Conservation (phyloP, 495 filamentous ascomycete genomes). For the Cercophora newfieldiana region DNA sequence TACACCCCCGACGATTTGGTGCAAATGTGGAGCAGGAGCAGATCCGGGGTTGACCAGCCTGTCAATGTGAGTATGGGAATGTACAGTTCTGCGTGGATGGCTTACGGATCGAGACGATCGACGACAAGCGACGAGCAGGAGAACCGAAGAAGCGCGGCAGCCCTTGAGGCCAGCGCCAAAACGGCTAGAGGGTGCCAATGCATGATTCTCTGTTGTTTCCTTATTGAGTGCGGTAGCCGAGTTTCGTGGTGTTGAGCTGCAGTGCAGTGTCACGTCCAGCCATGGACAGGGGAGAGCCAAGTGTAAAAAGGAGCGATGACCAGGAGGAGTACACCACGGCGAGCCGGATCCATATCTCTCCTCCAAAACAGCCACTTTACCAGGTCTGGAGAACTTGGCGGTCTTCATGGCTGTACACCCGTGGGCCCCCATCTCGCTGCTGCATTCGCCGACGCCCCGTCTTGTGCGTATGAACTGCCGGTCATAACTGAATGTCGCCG, state of each 20-base stretch:
- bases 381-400: neutral
- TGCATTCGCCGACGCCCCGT: neutral
- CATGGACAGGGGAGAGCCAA: neutral
- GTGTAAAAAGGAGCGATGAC: neutral
- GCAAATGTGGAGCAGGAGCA: slow-evolving; percentile 26
- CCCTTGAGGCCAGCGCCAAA: slow-evolving; percentile 18
- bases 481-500: neutral
- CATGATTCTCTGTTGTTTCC: neutral
- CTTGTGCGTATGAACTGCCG: neutral
- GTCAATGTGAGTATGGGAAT: neutral
- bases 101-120: slow-evolving; percentile 31
- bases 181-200: neutral
- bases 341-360: neutral
- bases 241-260: neutral
- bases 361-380: neutral
- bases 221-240: neutral
- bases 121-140: slow-evolving; percentile 47
- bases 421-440: too few species aligned
- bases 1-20: slow-evolving; percentile 31
- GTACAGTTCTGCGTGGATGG: neutral
- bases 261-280: too few species aligned
- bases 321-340: neutral
- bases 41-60: slow-evolving; percentile 31
- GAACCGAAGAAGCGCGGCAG: slow-evolving; percentile 56
- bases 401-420: too few species aligned